phyloP scores from a whole-genome alignment of 345 rosid species.

The Arabis alpina region DNA sequence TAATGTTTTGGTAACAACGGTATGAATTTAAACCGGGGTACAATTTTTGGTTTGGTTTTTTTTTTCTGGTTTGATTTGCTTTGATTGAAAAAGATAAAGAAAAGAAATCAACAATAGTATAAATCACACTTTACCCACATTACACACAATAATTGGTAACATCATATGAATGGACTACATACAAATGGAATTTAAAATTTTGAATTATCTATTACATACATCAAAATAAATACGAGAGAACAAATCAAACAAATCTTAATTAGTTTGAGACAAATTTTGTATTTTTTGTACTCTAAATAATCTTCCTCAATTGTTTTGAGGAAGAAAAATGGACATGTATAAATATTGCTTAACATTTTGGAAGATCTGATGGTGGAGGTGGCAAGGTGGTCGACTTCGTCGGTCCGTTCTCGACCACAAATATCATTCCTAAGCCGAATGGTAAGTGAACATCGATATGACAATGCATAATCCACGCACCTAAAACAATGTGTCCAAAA shows the following conservation, averaged over 20 bases:
- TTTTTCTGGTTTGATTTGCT: not conserved
- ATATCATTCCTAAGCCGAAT: slow-evolving; percentile 61
- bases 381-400: slow-evolving; percentile 58
- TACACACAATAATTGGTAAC: slow-evolving; percentile 14
- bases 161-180: slow-evolving; percentile 14
- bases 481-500: slow-evolving; percentile 37
- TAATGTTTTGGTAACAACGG: slow-evolving; percentile 27
- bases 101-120: not conserved
- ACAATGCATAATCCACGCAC: slow-evolving; percentile 76
- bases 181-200: not conserved
- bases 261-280: slow-evolving; percentile 1
- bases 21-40: slow-evolving; percentile 9
- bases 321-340: no score
- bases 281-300: slow-evolving; percentile 6
- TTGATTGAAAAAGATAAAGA: not conserved
- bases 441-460: slow-evolving; percentile 70
- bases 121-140: slow-evolving; percentile 17
- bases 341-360: slow-evolving; percentile 48
- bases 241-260: slow-evolving; percentile 31
- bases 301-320: not conserved
- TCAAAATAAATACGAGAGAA: slow-evolving; percentile 19
- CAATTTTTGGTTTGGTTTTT: not conserved
- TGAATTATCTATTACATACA: slow-evolving; percentile 8
- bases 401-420: slow-evolving; percentile 65
- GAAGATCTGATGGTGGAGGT: slow-evolving; percentile 75